Percentiles rank a stretch among this genome's conserved stretches.
Conservation (phyloP, 2,329 filamentous ascomycete genomes). For the Beauveria pseudobassiana region DNA sequence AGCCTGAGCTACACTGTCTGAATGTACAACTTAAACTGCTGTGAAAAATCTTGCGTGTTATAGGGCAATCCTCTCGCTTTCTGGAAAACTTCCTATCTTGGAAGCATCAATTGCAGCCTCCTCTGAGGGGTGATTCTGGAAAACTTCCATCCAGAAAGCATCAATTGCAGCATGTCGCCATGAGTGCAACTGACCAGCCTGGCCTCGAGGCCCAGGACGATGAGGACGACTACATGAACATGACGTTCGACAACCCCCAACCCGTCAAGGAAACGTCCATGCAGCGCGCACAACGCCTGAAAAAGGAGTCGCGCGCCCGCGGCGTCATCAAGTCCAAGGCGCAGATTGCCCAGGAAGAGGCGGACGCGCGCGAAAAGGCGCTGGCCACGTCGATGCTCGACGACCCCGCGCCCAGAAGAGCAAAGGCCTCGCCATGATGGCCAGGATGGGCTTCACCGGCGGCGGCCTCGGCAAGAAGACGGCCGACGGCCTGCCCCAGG, state of each 20-base stretch:
- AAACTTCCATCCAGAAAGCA: background rate
- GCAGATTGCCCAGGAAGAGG: constrained; percentile 69
- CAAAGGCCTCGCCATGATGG: constrained; percentile 95
- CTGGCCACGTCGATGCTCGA: constrained; percentile 68
- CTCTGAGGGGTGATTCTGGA: too few species aligned
- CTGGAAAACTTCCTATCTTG: too few species aligned
- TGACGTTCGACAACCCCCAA: constrained; percentile 69
- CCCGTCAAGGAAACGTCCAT: constrained; percentile 46
- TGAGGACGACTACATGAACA: constrained; percentile 95
- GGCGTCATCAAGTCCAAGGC: constrained; percentile 70
- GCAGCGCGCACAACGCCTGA: constrained; percentile 45
- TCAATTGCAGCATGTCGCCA: constrained; percentile 6
- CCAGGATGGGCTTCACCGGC: constrained; percentile 86
- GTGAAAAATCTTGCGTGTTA: too few species aligned
- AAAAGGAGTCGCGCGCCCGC: constrained; percentile 59
- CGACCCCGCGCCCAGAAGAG: constrained; percentile 48
- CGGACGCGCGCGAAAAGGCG: constrained; percentile 64
- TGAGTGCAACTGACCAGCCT: background rate
- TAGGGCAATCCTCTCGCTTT: too few species aligned
- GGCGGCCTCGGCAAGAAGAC: constrained; percentile 59
- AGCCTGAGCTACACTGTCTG: too few species aligned
- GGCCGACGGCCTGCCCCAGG: constrained; percentile 31
- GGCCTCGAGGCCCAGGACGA: constrained; percentile 45
- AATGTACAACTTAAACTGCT: too few species aligned
- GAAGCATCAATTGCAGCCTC: background rate